phyloP scores from a whole-genome alignment of 805 yeast genomes.

The Kuraishia piskuri region DNA sequence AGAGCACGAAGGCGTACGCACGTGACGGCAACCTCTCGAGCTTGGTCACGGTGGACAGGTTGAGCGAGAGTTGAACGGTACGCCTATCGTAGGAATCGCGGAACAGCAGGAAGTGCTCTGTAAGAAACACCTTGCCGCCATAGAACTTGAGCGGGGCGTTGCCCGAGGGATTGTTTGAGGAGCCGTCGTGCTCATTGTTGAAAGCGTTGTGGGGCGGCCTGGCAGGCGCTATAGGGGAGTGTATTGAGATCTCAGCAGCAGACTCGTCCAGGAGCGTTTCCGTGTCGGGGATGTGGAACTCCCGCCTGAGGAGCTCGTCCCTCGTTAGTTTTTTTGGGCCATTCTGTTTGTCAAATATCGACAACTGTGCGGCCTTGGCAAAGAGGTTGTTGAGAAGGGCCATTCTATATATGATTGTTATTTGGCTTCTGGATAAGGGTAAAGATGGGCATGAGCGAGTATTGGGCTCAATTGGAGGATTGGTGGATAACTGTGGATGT shows the following conservation, averaged over 20 bases:
- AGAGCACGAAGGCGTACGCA: slow-evolving; percentile 69
- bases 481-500: too few species aligned
- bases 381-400: slow-evolving; percentile 41
- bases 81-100: slow-evolving; percentile 60
- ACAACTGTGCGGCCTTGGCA: slow-evolving; percentile 38
- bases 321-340: slow-evolving; percentile 38
- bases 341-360: slow-evolving; percentile 30
- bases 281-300: slow-evolving; percentile 62
- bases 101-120: slow-evolving; percentile 71
- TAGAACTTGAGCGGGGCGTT: slow-evolving; percentile 12
- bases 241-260: slow-evolving; percentile 50
- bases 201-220: neutral
- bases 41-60: slow-evolving; percentile 69
- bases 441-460: too few species aligned
- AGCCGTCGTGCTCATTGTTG: neutral
- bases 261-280: slow-evolving; percentile 61
- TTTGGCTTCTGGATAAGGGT: too few species aligned
- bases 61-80: slow-evolving; percentile 60
- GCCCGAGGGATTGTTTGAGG: neutral
- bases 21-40: slow-evolving; percentile 80
- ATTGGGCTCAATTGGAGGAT: too few species aligned
- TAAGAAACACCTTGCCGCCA: slow-evolving; percentile 63
- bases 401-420: too few species aligned
- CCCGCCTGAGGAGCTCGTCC: slow-evolving; percentile 63
- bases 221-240: slow-evolving; percentile 10